Percentiles rank a stretch among this genome's conserved stretches.
Evolutionary conservation across 257 asterid species (phyloP).

Genomic region (Buddleja alternifolia): DNA sequence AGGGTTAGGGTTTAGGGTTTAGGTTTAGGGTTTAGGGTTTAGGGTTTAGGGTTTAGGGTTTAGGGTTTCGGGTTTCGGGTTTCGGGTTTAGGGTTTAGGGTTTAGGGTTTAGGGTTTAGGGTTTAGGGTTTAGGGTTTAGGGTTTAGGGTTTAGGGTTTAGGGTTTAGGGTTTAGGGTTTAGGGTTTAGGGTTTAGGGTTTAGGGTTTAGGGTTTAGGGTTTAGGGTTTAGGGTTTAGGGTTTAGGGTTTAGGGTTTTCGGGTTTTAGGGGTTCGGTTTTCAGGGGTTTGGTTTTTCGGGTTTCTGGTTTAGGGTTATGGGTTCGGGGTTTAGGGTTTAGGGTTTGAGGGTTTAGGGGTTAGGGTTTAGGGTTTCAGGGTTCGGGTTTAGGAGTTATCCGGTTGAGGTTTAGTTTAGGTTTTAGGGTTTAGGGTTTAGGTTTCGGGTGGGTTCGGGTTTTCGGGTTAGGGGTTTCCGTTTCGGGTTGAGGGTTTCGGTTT

Average conservation of each 20-base stretch:
- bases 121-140: conserved; percentile 22
- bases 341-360: conserved; percentile 21
- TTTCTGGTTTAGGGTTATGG: conserved; percentile 7
- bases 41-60: conserved; percentile 22
- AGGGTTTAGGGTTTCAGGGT: conserved; percentile 30
- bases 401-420: conserved; percentile 32
- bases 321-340: conserved; percentile 26
- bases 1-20: conserved; percentile 22
- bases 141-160: conserved; percentile 19
- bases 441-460: conserved; percentile 17
- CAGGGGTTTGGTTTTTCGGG: conserved; percentile 25
- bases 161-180: no score
- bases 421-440: conserved; percentile 28
- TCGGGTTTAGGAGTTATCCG: conserved; percentile 27
- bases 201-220: conserved; percentile 8
- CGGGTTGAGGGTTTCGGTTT: no score
- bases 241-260: conserved; percentile 23
- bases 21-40: conserved; percentile 22
- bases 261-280: no score
- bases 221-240: conserved; percentile 28
- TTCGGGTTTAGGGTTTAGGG: conserved; percentile 27
- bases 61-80: conserved; percentile 30
- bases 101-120: conserved; percentile 24
- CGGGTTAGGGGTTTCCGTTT: conserved; percentile 27
- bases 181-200: no score